Conservation (phyloP, 1,284 basidiomycete species). For the Pterulicium gracile region DNA sequence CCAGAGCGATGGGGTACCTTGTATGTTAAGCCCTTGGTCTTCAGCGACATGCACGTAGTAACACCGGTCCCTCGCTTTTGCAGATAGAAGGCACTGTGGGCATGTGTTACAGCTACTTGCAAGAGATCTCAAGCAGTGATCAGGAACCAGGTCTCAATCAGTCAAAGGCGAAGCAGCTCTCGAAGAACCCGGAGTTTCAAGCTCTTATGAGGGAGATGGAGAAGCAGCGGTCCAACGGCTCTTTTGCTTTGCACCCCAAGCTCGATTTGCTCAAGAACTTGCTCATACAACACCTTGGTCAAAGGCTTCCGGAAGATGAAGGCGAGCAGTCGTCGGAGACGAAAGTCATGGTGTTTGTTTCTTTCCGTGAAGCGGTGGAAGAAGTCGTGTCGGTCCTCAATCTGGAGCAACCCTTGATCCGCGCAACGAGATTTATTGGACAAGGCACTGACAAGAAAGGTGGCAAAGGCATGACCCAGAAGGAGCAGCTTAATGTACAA, state of each 20-base stretch:
- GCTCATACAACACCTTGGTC: slow-evolving; percentile 72
- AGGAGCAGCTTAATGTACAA: slow-evolving; percentile 78
- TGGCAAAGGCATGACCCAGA: slow-evolving; percentile 83
- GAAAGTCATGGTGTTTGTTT: slow-evolving; percentile 94
- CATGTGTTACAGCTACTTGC: slow-evolving; percentile 66
- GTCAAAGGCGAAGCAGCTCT: slow-evolving; percentile 30
- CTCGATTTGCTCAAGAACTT: slow-evolving; percentile 77
- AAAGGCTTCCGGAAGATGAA: slow-evolving; percentile 41
- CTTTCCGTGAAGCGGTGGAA: slow-evolving; percentile 81
- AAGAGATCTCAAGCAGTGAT: slow-evolving; percentile 28
- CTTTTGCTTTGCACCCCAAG: slow-evolving; percentile 77
- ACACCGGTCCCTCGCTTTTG: slow-evolving; percentile 2
- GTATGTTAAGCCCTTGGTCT: slow-evolving; percentile 28
- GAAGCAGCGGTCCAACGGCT: slow-evolving; percentile 32
- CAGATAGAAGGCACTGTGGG: slow-evolving; percentile 75
- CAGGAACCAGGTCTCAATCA: slow-evolving; percentile 20
- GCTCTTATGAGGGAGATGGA: slow-evolving; percentile 58
- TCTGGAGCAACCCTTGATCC: slow-evolving; percentile 62
- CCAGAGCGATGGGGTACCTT: slow-evolving; percentile 74
- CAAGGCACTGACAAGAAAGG: slow-evolving; percentile 83
- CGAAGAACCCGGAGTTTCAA: slow-evolving; percentile 48
- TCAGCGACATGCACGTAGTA: no score
- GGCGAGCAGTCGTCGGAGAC: slow-evolving; percentile 36
- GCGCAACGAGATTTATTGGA: slow-evolving; percentile 81
- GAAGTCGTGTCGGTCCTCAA: slow-evolving; percentile 81